These are phyloP conservation scores for Vaccinium corymbosum DNA, from an alignment of 148 eudicot species.

Conservation along the genomic window DNA sequence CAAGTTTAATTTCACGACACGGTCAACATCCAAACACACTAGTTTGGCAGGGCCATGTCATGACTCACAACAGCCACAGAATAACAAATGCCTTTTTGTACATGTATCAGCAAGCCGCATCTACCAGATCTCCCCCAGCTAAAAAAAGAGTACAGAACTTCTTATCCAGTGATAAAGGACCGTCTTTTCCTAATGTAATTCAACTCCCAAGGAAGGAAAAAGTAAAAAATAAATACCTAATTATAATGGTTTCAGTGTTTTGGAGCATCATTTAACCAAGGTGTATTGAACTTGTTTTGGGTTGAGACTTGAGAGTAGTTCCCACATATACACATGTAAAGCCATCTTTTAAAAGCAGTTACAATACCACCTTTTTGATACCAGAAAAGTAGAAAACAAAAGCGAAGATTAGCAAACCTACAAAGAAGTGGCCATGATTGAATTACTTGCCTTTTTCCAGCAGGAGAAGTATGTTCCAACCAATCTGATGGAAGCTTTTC, in stretches of 20 bases:
- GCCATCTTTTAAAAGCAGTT: background rate
- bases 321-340: slow-evolving; percentile 2
- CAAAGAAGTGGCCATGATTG: background rate
- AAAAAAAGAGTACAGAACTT: background rate
- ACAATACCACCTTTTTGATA: background rate
- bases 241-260: background rate
- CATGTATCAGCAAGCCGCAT: background rate
- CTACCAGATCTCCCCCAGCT: background rate
- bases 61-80: background rate
- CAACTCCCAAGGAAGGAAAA: background rate
- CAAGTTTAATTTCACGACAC: no score
- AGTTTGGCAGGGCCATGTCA: background rate
- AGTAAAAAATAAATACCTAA: background rate
- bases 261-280: background rate
- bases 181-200: background rate
- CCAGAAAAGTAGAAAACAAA: background rate
- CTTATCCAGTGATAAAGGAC: background rate
- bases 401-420: background rate
- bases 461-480: slow-evolving; percentile 65
- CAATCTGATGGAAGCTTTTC: slow-evolving; percentile 56
- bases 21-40: background rate
- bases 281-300: background rate
- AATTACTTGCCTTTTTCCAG: slow-evolving; percentile 64
- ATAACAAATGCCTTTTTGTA: background rate
- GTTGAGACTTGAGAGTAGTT: background rate